Evolutionary conservation across 2,329 filamentous ascomycete genomes (phyloP).

Genomic region (Gremmenia infestans): DNA sequence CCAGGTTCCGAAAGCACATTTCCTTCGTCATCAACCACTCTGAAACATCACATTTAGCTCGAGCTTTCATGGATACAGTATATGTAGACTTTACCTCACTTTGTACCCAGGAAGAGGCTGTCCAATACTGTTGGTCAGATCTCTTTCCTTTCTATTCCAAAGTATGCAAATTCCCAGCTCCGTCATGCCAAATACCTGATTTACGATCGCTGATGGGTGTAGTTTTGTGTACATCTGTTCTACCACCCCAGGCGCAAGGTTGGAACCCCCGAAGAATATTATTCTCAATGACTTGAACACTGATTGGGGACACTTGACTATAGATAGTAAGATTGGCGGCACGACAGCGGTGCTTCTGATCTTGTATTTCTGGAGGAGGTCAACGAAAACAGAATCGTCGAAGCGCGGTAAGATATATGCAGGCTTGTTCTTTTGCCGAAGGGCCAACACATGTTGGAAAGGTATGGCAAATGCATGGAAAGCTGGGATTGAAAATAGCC

Average conservation of each 20-base stretch:
- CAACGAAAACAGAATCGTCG: slow-evolving; percentile 65
- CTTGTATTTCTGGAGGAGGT: slow-evolving; percentile 59
- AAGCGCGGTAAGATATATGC: slow-evolving; percentile 75
- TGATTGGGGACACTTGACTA: slow-evolving; percentile 30
- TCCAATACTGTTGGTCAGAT: slow-evolving; percentile 41
- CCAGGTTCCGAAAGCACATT: slow-evolving; percentile 11
- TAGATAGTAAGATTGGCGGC: slow-evolving; percentile 57
- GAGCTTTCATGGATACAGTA: neutral
- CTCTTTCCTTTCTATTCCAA: slow-evolving; percentile 15
- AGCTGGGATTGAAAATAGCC: slow-evolving; percentile 30
- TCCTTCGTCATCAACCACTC: slow-evolving; percentile 8
- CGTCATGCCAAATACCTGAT: slow-evolving; percentile 48
- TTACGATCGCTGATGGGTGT: slow-evolving; percentile 36
- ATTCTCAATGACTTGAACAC: slow-evolving; percentile 33
- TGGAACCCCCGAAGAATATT: slow-evolving; percentile 43
- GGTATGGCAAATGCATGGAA: slow-evolving; percentile 35
- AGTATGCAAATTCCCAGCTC: slow-evolving; percentile 38
- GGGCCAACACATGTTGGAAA: slow-evolving; percentile 35
- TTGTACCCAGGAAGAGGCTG: slow-evolving; percentile 34
- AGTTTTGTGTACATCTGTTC: slow-evolving; percentile 36
- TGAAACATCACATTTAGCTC: neutral
- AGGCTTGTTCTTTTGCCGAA: slow-evolving; percentile 48
- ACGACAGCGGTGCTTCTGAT: slow-evolving; percentile 64
- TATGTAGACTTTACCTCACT: neutral
- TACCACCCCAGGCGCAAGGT: slow-evolving; percentile 37